Percentiles rank a stretch among this genome's conserved stretches.
These are phyloP conservation scores for Pneumocystis wakefieldiae DNA, from an alignment of 1,139 yeast genomes.

Conservation along the genomic window DNA sequence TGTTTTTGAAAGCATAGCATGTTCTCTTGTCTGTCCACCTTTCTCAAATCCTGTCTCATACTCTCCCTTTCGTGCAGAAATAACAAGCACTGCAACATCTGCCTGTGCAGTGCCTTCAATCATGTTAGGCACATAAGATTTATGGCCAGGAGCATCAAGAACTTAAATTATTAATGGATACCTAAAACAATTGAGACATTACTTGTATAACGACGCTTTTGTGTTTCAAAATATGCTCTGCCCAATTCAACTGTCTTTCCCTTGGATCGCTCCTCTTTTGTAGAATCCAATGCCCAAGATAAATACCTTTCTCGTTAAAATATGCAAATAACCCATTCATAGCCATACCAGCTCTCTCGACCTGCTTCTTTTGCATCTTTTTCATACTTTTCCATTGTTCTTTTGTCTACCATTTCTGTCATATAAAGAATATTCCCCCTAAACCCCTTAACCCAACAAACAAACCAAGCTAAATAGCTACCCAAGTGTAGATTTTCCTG, in stretches of 20 bases:
- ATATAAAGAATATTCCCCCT: slow-evolving; percentile 82
- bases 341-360: slow-evolving; percentile 82
- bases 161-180: slow-evolving; percentile 19
- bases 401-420: slow-evolving; percentile 94
- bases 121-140: slow-evolving; percentile 96
- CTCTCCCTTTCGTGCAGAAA: slow-evolving; percentile 97
- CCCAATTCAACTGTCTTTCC: slow-evolving; percentile 99
- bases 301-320: slow-evolving; percentile 28
- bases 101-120: slow-evolving; percentile 99
- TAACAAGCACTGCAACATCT: slow-evolving; percentile 90
- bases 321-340: neutral
- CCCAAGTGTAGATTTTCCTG: slow-evolving; percentile 96
- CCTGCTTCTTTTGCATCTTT: slow-evolving; percentile 98
- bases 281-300: slow-evolving; percentile 99
- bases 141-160: slow-evolving; percentile 98
- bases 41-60: slow-evolving; percentile 98
- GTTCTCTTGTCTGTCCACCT: slow-evolving; percentile 99
- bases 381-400: slow-evolving; percentile 97
- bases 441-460: neutral
- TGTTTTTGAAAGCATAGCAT: slow-evolving; percentile 91
- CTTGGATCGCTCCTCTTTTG: slow-evolving; percentile 94
- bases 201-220: slow-evolving; percentile 85
- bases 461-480: neutral
- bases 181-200: neutral
- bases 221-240: slow-evolving; percentile 92